Conservation (phyloP, 805 yeast species). For the Debaryomyces prosopidis region DNA sequence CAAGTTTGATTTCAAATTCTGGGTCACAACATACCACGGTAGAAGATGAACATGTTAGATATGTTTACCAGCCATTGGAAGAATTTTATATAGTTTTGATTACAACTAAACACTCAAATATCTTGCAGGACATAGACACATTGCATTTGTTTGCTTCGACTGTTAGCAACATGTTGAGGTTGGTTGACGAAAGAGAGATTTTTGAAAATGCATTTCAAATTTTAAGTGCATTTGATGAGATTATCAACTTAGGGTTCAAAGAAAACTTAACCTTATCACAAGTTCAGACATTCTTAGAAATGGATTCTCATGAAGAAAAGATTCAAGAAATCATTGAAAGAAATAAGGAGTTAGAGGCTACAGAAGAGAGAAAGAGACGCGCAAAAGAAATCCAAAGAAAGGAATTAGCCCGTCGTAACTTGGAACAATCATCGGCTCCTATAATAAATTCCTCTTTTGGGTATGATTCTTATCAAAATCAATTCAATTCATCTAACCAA, state of each 20-base stretch:
- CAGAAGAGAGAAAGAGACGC: slow-evolving; percentile 93
- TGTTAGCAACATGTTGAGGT: slow-evolving; percentile 69
- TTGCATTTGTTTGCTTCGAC: slow-evolving; percentile 82
- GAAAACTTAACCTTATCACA: slow-evolving; percentile 83
- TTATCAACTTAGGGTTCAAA: slow-evolving; percentile 83
- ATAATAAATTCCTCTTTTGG: slow-evolving; percentile 24
- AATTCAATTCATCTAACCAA: slow-evolving; percentile 17
- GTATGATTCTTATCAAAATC: slow-evolving; percentile 17
- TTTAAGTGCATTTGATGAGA: slow-evolving; percentile 90
- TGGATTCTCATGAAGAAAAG: slow-evolving; percentile 98
- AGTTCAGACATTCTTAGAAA: slow-evolving; percentile 84
- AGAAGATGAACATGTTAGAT: slow-evolving; percentile 89
- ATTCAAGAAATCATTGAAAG: slow-evolving; percentile 97
- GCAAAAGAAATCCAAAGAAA: slow-evolving; percentile 87
- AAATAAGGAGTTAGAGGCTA: slow-evolving; percentile 95
- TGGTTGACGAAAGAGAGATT: slow-evolving; percentile 79
- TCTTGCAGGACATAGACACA: slow-evolving; percentile 91
- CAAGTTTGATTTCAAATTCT: slow-evolving; percentile 68
- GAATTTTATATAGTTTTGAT: slow-evolving; percentile 88
- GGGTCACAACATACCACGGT: slow-evolving; percentile 87
- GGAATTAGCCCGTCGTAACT: slow-evolving; percentile 65
- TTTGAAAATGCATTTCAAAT: slow-evolving; percentile 85
- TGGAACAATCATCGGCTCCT: slow-evolving; percentile 45
- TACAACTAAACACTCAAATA: slow-evolving; percentile 88
- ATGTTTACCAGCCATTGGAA: slow-evolving; percentile 94